Conservation (phyloP, 148 eudicot genomes). For the Vaccinium vitisidaea region DNA sequence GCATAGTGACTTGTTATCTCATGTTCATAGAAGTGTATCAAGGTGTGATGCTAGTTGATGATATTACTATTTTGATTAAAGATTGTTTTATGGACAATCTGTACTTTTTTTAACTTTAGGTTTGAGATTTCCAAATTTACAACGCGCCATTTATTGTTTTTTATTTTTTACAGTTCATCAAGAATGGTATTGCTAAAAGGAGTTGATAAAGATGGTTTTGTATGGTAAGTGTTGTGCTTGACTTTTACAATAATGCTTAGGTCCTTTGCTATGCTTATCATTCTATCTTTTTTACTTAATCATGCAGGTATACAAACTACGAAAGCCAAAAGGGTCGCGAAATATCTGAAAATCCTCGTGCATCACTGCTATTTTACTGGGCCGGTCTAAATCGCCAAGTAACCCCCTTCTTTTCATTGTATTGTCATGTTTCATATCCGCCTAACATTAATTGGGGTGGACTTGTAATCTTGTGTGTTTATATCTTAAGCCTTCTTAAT, state of each 20-base stretch:
- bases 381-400: constrained; percentile 87
- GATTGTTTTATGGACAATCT: neutral
- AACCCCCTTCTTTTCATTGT: neutral
- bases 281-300: neutral
- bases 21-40: neutral
- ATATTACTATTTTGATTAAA: constrained; percentile 14
- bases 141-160: neutral
- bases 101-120: neutral
- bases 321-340: constrained; percentile 76
- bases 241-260: neutral
- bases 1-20: neutral
- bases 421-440: neutral
- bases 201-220: constrained; percentile 83
- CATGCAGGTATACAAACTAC: constrained; percentile 86
- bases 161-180: constrained; percentile 66
- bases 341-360: constrained; percentile 82
- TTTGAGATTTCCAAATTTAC: neutral
- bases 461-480: neutral
- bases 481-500: neutral
- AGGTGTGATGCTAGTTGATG: neutral
- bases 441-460: neutral
- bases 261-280: constrained; percentile 1
- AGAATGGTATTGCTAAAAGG: constrained; percentile 95
- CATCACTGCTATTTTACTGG: constrained; percentile 90
- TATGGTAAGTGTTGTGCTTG: constrained; percentile 57